Evolutionary conservation across 2,329 filamentous ascomycete genomes (phyloP).

Genomic region (Fusarium kyushuense): DNA sequence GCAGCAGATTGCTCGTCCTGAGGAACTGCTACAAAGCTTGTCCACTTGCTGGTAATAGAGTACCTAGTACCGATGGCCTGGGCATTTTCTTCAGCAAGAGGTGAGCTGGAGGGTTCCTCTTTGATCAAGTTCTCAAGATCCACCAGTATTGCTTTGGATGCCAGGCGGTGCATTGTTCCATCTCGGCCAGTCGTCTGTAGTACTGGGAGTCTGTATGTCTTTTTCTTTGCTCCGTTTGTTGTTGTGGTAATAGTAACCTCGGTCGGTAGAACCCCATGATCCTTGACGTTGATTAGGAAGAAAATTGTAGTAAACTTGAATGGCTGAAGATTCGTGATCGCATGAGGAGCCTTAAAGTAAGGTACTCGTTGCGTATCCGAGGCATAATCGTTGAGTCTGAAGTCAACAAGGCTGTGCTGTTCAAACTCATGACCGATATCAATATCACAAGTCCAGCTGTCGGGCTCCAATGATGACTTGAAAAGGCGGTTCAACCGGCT

Average conservation of each 20-base stretch:
- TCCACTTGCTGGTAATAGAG: not conserved
- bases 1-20: not conserved
- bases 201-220: not conserved
- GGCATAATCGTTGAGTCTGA: not conserved
- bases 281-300: not conserved
- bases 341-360: not conserved
- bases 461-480: not conserved
- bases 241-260: fast-evolving
- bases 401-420: not conserved
- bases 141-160: not conserved
- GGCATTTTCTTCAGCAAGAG: fast-evolving
- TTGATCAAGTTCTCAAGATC: not conserved
- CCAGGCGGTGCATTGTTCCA: not conserved
- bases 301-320: not conserved
- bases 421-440: not conserved
- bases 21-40: not conserved
- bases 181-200: not conserved
- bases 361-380: not conserved
- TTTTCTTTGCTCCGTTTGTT: not conserved
- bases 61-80: not conserved
- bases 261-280: fast-evolving
- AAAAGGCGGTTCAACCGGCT: not conserved
- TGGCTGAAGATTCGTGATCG: not conserved
- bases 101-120: fast-evolving
- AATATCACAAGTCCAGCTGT: not conserved